Evolutionary conservation across 257 asterid genomes (phyloP).

Genomic region (Striga asiatica): DNA sequence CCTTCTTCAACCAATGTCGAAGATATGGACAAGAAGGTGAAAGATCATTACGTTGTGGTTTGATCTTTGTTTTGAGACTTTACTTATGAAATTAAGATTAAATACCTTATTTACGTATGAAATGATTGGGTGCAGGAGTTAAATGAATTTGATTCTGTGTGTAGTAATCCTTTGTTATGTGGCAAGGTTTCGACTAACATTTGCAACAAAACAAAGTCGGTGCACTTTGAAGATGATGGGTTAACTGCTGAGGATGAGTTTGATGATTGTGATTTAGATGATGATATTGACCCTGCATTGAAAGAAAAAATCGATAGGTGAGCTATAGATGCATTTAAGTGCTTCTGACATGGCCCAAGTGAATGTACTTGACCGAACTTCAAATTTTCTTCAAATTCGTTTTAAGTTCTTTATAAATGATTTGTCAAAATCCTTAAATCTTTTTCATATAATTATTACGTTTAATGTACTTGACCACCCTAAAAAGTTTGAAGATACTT

Average conservation of each 20-base stretch:
- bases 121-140: slow-evolving; percentile 59
- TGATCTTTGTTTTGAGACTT: slow-evolving; percentile 4
- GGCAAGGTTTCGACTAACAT: slow-evolving; percentile 25
- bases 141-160: slow-evolving; percentile 22
- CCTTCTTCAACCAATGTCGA: slow-evolving; percentile 37
- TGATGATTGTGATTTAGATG: slow-evolving; percentile 72
- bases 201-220: slow-evolving; percentile 37
- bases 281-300: slow-evolving; percentile 81
- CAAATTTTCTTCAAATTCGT: too few species aligned
- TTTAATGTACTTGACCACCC: too few species aligned
- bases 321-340: slow-evolving; percentile 25
- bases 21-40: slow-evolving; percentile 41
- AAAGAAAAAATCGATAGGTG: slow-evolving; percentile 90
- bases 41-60: slow-evolving; percentile 15
- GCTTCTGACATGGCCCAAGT: slow-evolving; percentile 9
- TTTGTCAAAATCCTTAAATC: not conserved
- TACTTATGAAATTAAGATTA: slow-evolving; percentile 12
- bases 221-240: slow-evolving; percentile 35
- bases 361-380: too few species aligned
- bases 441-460: too few species aligned
- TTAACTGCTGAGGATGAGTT: slow-evolving; percentile 54
- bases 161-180: slow-evolving; percentile 26
- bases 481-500: slow-evolving; percentile 10
- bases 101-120: slow-evolving; percentile 16
- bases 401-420: not conserved